Conservation (phyloP, 495 filamentous ascomycete species). For the Penicillium roqueforti region DNA sequence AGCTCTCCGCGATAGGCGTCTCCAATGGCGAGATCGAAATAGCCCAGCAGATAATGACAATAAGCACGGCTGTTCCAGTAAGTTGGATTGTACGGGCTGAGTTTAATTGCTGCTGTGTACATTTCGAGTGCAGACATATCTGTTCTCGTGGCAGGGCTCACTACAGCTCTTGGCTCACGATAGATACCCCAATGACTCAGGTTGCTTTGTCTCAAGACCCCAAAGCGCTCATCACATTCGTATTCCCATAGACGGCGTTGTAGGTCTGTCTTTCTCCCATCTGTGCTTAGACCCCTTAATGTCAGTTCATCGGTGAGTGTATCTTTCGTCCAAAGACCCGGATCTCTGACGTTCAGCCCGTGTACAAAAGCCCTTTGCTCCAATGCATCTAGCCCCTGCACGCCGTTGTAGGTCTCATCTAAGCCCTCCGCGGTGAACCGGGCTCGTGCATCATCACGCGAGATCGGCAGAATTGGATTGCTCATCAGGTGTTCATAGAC, state of each 20-base stretch:
- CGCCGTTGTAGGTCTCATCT: background rate
- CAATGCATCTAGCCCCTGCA: conserved; percentile 1
- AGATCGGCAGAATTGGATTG: conserved; percentile 11
- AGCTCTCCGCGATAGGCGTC: conserved; percentile 81
- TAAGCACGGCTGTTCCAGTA: conserved; percentile 67
- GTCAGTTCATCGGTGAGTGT: conserved; percentile 2
- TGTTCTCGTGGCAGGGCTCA: conserved; percentile 12
- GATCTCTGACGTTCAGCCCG: background rate
- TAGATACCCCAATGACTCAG: conserved; percentile 24
- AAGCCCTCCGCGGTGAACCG: conserved; percentile 1
- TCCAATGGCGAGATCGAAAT: conserved; percentile 77
- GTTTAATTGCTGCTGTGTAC: conserved; percentile 33
- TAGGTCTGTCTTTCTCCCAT: background rate
- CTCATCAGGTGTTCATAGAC: conserved; percentile 26
- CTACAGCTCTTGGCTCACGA: conserved; percentile 9
- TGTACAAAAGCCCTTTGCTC: background rate
- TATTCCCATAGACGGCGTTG: background rate
- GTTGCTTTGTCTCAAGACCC: conserved; percentile 15
- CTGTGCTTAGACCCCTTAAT: background rate
- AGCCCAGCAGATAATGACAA: conserved; percentile 63
- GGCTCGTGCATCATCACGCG: conserved; percentile 1
- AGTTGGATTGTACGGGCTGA: conserved; percentile 64
- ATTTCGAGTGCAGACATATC: conserved; percentile 25
- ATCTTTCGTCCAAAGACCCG: background rate
- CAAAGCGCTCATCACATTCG: conserved; percentile 9